These are phyloP conservation scores for Ophiocordyceps australis DNA, from an alignment of 2,329 filamentous ascomycete species.

Conservation along the genomic window DNA sequence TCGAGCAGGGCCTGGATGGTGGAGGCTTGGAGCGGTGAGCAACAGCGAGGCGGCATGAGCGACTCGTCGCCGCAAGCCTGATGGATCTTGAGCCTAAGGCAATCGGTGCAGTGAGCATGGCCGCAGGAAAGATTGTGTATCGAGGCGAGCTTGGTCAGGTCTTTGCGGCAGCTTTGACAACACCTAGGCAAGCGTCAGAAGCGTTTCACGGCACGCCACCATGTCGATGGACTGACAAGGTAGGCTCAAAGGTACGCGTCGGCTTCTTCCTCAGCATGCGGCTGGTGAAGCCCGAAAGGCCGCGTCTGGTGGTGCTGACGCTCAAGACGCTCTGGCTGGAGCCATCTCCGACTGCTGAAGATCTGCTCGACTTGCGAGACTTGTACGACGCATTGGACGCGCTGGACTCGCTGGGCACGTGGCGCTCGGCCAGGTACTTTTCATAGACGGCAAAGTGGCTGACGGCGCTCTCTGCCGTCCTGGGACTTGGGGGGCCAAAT, in stretches of 20 bases:
- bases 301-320: constrained; percentile 23
- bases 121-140: constrained; percentile 35
- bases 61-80: constrained; percentile 37
- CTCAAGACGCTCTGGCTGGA: constrained; percentile 23
- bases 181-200: constrained; percentile 18
- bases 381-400: no score
- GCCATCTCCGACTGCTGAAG: constrained; percentile 10
- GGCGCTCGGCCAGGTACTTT: constrained; percentile 25
- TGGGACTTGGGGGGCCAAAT: constrained; percentile 9
- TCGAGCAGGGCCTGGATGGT: constrained; percentile 29
- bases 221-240: no score
- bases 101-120: constrained; percentile 38
- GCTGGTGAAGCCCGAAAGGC: constrained; percentile 22
- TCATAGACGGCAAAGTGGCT: constrained; percentile 29
- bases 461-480: constrained; percentile 1
- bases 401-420: constrained; percentile 22
- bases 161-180: constrained; percentile 38
- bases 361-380: constrained; percentile 10
- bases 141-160: constrained; percentile 22
- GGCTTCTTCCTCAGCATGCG: constrained; percentile 21
- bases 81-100: constrained; percentile 32
- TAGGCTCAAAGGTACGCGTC: constrained; percentile 11
- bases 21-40: constrained; percentile 31
- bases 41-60: constrained; percentile 45
- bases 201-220: no score